Conservation (phyloP, 2,329 filamentous ascomycete species). For the Mollisia scopiformis region DNA sequence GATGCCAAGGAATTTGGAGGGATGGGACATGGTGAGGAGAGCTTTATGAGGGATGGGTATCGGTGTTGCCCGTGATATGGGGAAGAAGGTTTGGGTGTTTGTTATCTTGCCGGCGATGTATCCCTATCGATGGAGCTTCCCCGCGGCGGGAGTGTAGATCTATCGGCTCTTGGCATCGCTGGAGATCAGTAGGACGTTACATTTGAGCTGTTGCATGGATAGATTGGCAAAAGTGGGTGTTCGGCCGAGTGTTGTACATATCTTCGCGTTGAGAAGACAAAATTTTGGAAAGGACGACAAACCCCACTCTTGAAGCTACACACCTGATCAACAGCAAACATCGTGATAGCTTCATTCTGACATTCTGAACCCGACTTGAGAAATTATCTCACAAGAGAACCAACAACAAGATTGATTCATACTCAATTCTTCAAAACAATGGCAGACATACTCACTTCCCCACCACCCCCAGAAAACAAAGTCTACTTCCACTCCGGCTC, state of each 20-base stretch:
- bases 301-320: neutral
- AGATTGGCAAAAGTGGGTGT: neutral
- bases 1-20: neutral
- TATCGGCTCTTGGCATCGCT: neutral
- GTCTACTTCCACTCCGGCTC: conserved; percentile 13
- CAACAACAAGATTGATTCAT: no score
- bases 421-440: neutral
- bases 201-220: no score
- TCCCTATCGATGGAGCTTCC: neutral
- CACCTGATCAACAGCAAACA: neutral
- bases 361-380: no score
- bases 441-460: neutral
- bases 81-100: neutral
- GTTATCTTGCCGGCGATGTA: neutral
- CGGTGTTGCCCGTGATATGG: neutral
- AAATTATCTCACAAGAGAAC: no score
- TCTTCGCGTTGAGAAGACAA: no score
- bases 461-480: neutral
- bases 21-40: neutral
- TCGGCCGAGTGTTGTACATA: no score
- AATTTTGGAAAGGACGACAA: no score
- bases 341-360: no score
- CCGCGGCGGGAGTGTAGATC: neutral
- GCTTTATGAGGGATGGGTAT: neutral
- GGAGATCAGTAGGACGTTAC: neutral